Conservation (phyloP, 2,329 filamentous ascomycete species). For the Aspergillus ibericus region DNA sequence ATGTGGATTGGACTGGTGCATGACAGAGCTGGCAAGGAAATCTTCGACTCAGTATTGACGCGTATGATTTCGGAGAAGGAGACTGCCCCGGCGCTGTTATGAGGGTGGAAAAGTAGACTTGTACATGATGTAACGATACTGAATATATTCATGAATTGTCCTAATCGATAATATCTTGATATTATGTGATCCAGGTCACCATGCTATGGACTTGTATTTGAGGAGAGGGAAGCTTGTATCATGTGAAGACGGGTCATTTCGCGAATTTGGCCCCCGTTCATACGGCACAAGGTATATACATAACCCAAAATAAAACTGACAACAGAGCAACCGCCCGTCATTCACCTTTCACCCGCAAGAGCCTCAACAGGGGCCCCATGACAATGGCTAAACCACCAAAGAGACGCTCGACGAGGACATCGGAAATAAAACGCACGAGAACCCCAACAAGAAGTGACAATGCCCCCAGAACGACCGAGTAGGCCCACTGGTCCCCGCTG, state of each 20-base stretch:
- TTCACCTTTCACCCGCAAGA: background rate
- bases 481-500: slow-evolving; percentile 55
- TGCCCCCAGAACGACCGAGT: background rate
- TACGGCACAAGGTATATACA: background rate
- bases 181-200: too few species aligned
- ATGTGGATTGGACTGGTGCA: background rate
- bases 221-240: too few species aligned
- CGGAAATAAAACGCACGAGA: background rate
- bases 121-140: too few species aligned
- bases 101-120: too few species aligned
- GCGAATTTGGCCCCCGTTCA: too few species aligned
- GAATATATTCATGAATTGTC: too few species aligned
- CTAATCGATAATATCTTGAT: too few species aligned
- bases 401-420: background rate
- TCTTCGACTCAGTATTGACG: background rate
- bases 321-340: background rate
- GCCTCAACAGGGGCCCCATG: background rate
- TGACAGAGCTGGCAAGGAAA: background rate
- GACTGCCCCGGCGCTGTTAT: background rate
- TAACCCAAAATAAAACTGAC: background rate
- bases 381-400: background rate
- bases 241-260: too few species aligned
- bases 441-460: background rate
- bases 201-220: too few species aligned
- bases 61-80: background rate